phyloP scores from a whole-genome alignment of 1,284 basidiomycete genomes.

The Ceratobasidium sp. region DNA sequence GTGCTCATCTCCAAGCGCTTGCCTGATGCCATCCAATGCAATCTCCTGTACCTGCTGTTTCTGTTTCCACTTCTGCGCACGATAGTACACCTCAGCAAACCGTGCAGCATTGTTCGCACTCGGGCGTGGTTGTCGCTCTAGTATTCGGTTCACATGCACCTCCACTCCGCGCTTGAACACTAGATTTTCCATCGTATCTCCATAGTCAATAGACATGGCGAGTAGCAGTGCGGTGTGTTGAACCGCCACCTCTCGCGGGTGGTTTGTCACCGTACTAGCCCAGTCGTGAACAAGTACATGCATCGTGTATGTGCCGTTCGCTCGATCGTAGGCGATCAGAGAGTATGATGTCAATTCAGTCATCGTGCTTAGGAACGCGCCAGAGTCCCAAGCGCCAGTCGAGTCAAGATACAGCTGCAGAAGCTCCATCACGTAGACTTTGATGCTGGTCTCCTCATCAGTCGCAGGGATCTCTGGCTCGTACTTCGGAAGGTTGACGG shows the following conservation, averaged over 20 bases:
- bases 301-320: neutral
- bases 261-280: neutral
- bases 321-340: slow-evolving; percentile 10
- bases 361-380: neutral
- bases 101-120: neutral
- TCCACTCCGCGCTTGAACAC: neutral
- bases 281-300: slow-evolving; percentile 28
- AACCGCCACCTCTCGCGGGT: neutral
- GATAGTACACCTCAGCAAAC: neutral
- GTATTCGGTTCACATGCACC: neutral
- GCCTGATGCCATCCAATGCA: neutral
- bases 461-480: neutral
- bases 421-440: neutral
- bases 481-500: neutral
- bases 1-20: slow-evolving; percentile 16
- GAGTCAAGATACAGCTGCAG: neutral
- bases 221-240: neutral
- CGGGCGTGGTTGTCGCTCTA: neutral
- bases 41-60: neutral
- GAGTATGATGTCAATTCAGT: slow-evolving; percentile 16
- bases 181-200: neutral
- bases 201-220: slow-evolving; percentile 7
- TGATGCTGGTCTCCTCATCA: neutral
- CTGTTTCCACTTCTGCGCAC: neutral
- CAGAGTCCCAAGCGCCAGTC: neutral